Base-by-base conservation (phyloP, 176 grass and related monocot genomes). In the Themeda triandra region DNA sequence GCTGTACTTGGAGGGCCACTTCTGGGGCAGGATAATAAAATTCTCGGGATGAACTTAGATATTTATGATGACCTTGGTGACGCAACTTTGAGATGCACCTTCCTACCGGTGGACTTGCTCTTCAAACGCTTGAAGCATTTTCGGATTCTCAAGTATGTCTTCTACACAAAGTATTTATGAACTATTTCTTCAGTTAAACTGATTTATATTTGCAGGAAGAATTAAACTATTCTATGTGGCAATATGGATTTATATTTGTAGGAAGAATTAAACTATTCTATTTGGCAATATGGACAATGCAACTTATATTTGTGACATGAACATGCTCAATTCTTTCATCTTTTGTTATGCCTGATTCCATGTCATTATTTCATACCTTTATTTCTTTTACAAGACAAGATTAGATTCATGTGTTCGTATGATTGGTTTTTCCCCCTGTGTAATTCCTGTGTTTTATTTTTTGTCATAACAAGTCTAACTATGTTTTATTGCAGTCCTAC, bases 1-100 rank as follows among this genome's bases (percentile, higher is more conserved):
- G 75, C 75, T 85, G 75, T 69, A 78, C 37, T 85, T 71, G 83
- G 83, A 85, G 83, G 75, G 37, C 65, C 75, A 44, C 48, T 85
- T 71, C 15, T 85, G 33, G 49, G 8, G 8, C 10, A n/a, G 1
- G 19, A 66, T 48, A 6, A n/a, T 4, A 13, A 30, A 11, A 45
- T 85, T 79, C 0, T 78, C 4, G 83, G 83, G 19, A 46, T 85
- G 15, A 85, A 13, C 66, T 66, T 35, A 70, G 69, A 31, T 6
- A 21, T 13, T 83, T 58, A 23, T 44, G n/a, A n/a, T n/a, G 37
- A 29, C 23, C 5, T 3, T 63, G 24, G 19, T 48, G 58, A 71
- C 45, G 28, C 1, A 6, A 10, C 19, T 45, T 11, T 71, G 25
- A 44, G 70, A 46, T 73, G 1, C 70, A 18, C 56, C 5, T 70